Base-by-base conservation (phyloP, 345 rosid genomes). In the Salix dunnii region DNA sequence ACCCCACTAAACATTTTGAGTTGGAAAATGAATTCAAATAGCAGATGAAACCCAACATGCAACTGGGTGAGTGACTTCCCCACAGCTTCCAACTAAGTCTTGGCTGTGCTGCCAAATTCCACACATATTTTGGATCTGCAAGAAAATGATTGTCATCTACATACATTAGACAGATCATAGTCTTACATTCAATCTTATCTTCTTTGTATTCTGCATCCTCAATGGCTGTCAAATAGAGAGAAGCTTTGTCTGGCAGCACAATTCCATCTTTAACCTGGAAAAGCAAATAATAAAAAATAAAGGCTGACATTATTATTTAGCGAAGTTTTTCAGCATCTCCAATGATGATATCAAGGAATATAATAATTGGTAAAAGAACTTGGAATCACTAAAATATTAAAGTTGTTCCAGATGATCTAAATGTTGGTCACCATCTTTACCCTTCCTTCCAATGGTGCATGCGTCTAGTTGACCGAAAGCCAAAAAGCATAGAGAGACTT, bases 141-240 rank as follows among this genome's bases (percentile, higher is more conserved):
- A 2, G 49, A 73, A 72, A 62, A 73, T 46, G 27, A 67, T 48
- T 61, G 36, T 49, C 43, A 76, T 66, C 51, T 21, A 46, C 55
- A 42, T 11, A 27, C 20, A 73, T 17, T 31, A 38, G 48, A 1
- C 20, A 14, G 23, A 46, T 21, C 35, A 55, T 38, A 49, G 35
- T 63, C 93, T 87, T 82, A 96, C 99, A 96, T 86, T 92, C 98
- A 35, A 96, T 96, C 85, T 96, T 96, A 79, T 92, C 94, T 5
- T 93, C 97, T 85, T 96, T 96, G 85, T 93, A 96, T 43, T 92
- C 97, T 2, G 98, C 96, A 85, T 96, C 99, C 81, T 96, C 98
- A 58, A 96, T 93, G 55, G 98, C 97, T 68, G 98, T 92, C 85
- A 96, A 82, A 84, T 80, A 85, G 30, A 96, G 92, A 48, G 97